phyloP scores from a whole-genome alignment of 176 grass and related monocot species.

The Oryza meridionalis region DNA sequence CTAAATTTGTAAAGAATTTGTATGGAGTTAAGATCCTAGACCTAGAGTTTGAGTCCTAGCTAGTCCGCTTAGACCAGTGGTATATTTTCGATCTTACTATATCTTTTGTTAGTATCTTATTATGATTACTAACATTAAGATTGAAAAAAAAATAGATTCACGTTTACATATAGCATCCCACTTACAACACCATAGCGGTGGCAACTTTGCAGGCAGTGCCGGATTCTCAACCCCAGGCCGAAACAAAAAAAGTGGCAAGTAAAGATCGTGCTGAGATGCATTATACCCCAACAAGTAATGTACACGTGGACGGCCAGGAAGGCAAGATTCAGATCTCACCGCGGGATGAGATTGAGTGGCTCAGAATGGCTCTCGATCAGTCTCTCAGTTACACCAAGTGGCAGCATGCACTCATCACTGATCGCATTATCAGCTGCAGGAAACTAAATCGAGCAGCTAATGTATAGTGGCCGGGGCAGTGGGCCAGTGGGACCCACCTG shows the following conservation, averaged over 20 bases:
- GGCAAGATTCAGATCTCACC: constrained; percentile 40
- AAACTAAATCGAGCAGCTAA: constrained; percentile 27
- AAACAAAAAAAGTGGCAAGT: neutral
- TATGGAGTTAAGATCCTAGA: no score
- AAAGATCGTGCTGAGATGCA: constrained; percentile 1
- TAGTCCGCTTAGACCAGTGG: no score
- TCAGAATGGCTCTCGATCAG: neutral
- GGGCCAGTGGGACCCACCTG: neutral
- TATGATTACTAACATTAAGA: no score
- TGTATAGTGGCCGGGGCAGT: neutral
- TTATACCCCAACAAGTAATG: neutral
- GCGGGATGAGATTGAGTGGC: constrained; percentile 36
- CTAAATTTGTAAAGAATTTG: no score
- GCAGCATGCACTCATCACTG: neutral
- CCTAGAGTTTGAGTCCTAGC: no score
- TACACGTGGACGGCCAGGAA: constrained; percentile 45
- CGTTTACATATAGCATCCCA: no score
- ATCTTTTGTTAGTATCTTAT: no score
- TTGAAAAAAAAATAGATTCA: no score
- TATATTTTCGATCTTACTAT: no score
- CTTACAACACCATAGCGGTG: neutral
- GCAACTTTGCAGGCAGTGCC: neutral
- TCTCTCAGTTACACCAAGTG: neutral
- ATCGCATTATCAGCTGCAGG: neutral
- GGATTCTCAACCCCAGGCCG: neutral